phyloP scores from a whole-genome alignment of 306 rosid genomes.

The Dryas drummondii region DNA sequence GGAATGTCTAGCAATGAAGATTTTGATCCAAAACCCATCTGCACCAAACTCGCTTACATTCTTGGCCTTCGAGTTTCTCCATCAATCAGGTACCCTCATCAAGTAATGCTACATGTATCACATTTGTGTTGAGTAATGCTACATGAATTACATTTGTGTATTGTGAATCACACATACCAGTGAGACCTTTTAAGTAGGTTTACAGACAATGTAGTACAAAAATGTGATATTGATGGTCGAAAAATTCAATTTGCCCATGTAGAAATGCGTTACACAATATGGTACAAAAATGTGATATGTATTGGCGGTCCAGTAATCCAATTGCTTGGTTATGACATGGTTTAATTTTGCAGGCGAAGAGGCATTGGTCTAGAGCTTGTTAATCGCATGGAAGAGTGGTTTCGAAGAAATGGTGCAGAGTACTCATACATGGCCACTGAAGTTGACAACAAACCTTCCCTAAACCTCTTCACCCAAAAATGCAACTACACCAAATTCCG shows the following conservation, averaged over 20 bases:
- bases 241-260: no score
- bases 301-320: no score
- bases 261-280: no score
- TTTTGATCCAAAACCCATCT: slow-evolving; percentile 40
- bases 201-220: no score
- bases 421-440: slow-evolving; percentile 84
- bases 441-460: slow-evolving; percentile 62
- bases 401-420: slow-evolving; percentile 58
- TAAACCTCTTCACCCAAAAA: slow-evolving; percentile 65
- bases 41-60: slow-evolving; percentile 64
- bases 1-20: slow-evolving; percentile 24
- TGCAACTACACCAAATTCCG: slow-evolving; percentile 71
- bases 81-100: slow-evolving; percentile 40
- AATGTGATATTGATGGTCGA: no score
- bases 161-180: no score
- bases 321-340: not conserved
- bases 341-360: slow-evolving; percentile 51
- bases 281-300: no score
- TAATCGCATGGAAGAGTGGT: slow-evolving; percentile 61
- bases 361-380: slow-evolving; percentile 67
- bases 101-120: not conserved
- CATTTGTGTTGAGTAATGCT: not conserved
- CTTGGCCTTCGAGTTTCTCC: slow-evolving; percentile 77
- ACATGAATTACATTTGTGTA: no score
- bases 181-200: no score